Conservation (phyloP, 2,329 filamentous ascomycete species). For the Hypoxylon sp. region DNA sequence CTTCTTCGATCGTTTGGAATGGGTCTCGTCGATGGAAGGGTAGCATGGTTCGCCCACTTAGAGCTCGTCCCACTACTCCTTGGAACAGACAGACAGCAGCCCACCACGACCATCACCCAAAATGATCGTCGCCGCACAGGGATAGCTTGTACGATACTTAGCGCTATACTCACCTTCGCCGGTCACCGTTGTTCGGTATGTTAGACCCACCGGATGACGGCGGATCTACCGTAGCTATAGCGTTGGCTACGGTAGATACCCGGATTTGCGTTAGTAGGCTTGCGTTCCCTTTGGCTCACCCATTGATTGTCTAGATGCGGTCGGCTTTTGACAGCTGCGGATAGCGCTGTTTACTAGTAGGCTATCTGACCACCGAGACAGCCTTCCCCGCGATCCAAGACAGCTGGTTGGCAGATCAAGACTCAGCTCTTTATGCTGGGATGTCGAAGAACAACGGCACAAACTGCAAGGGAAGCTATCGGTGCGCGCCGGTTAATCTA, state of each 20-base stretch:
- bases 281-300: slow-evolving; percentile 22
- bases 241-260: slow-evolving; percentile 32
- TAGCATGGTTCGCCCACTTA: slow-evolving; percentile 30
- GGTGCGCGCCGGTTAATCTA: slow-evolving; percentile 27
- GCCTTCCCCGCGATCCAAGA: slow-evolving; percentile 24
- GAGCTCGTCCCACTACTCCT: slow-evolving; percentile 28
- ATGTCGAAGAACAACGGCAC: not conserved
- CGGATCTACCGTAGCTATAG: slow-evolving; percentile 31
- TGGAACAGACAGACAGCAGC: slow-evolving; percentile 9
- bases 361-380: slow-evolving; percentile 30
- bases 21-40: slow-evolving; percentile 10
- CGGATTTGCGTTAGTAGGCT: slow-evolving; percentile 30
- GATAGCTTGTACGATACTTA: slow-evolving; percentile 24
- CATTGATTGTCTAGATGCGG: slow-evolving; percentile 14
- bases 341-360: slow-evolving; percentile 5
- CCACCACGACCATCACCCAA: slow-evolving; percentile 14
- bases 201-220: slow-evolving; percentile 18
- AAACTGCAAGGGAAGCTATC: slow-evolving; percentile 14
- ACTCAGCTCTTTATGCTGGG: slow-evolving; percentile 28
- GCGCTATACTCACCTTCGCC: slow-evolving; percentile 24
- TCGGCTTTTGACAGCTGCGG: slow-evolving; percentile 9
- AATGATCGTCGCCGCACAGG: slow-evolving; percentile 32
- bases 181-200: slow-evolving; percentile 36
- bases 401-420: slow-evolving; percentile 28
- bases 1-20: slow-evolving; percentile 12